A percentile compares a stretch with the other conserved stretches of the same genome.
phyloP scores from a whole-genome alignment of 306 rosid genomes.

The Leucaena leucocephala region DNA sequence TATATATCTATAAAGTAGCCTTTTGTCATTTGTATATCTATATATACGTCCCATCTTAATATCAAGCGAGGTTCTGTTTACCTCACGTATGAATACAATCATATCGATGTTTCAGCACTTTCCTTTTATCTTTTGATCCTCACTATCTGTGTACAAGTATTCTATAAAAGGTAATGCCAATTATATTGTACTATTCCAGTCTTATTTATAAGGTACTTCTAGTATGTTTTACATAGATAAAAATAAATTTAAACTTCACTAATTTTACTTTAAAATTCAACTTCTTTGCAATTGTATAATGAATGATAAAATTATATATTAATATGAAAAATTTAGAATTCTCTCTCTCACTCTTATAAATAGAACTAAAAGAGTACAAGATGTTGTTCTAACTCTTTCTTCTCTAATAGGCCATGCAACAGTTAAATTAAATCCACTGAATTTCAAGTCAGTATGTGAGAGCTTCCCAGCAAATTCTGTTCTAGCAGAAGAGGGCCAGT shows the following conservation, averaged over 20 bases:
- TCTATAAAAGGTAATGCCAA: not conserved
- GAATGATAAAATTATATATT: too few relatives aligned
- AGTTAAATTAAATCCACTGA: conserved; percentile 23
- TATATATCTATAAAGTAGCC: not conserved
- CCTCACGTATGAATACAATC: not conserved
- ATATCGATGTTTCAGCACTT: not conserved
- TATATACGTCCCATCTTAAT: not conserved
- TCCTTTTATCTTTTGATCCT: not conserved
- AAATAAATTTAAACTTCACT: too few relatives aligned
- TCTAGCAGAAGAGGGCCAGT: not conserved
- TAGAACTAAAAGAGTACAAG: not conserved
- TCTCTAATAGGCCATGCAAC: not conserved
- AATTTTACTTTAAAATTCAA: too few relatives aligned
- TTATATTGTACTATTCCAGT: not conserved
- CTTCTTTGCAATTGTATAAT: too few relatives aligned
- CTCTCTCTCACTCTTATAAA: too few relatives aligned
- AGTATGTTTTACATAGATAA: too few relatives aligned
- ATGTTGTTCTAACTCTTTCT: not conserved
- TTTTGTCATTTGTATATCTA: not conserved
- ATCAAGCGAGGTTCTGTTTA: not conserved
- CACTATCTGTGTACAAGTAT: conserved; percentile 13
- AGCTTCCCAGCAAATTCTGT: conserved; percentile 27
- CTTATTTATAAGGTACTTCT: too few relatives aligned
- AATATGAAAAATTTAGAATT: too few relatives aligned
- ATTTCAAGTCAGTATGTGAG: conserved; percentile 24